Percentiles rank a stretch among this genome's conserved stretches.
Conservation (phyloP, 345 rosid genomes). For the Bruguiera parviflora region DNA sequence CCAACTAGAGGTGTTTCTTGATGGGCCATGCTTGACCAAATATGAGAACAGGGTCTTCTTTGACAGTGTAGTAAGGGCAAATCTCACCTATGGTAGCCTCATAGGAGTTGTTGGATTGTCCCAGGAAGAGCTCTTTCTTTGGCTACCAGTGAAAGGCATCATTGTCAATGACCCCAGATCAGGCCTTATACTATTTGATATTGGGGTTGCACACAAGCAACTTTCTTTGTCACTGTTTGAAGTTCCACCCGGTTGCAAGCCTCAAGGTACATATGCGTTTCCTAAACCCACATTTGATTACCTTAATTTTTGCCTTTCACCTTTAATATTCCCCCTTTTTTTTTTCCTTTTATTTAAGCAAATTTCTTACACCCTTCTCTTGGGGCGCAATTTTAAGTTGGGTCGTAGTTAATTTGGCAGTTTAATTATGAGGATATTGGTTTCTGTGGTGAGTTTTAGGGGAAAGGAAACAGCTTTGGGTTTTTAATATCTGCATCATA, state of each 20-base stretch:
- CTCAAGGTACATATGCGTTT: slow-evolving; percentile 39
- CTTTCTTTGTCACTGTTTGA: slow-evolving; percentile 81
- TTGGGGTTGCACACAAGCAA: slow-evolving; percentile 83
- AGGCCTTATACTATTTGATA: slow-evolving; percentile 84
- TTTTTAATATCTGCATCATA: background rate
- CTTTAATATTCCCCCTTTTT: background rate
- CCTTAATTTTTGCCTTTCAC: background rate
- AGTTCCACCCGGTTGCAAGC: slow-evolving; percentile 71
- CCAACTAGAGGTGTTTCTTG: slow-evolving; percentile 67
- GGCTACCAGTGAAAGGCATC: slow-evolving; percentile 85
- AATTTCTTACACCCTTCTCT: background rate
- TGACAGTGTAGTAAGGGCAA: slow-evolving; percentile 69
- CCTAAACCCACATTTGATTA: background rate
- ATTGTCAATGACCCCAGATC: slow-evolving; percentile 69
- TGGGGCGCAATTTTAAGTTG: background rate
- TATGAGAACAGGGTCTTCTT: slow-evolving; percentile 64
- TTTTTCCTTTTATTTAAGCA: background rate
- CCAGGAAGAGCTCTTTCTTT: slow-evolving; percentile 79
- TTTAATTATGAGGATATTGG: background rate
- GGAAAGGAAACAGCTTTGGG: background rate
- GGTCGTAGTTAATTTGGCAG: background rate
- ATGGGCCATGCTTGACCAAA: slow-evolving; percentile 68
- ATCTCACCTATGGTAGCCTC: slow-evolving; percentile 74
- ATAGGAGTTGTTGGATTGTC: slow-evolving; percentile 67
- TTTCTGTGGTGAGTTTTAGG: background rate